These are phyloP conservation scores for Gentiana dahurica DNA, from an alignment of 257 asterid genomes.

Conservation along the genomic window DNA sequence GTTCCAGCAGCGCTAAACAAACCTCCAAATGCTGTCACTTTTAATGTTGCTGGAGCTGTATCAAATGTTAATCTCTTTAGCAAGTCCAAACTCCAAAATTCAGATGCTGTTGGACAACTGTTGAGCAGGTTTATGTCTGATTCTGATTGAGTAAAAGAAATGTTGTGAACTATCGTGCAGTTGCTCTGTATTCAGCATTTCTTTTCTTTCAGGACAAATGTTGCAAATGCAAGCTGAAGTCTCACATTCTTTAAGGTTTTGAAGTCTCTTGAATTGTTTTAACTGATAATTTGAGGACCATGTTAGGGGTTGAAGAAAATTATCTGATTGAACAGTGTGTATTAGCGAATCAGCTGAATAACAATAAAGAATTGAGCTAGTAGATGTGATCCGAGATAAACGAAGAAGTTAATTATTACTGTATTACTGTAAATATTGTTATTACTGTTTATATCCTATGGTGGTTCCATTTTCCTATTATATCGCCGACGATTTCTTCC, in stretches of 20 bases:
- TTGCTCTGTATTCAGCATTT: not conserved
- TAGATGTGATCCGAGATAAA: not conserved
- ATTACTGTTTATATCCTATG: no score
- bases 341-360: not conserved
- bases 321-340: not conserved
- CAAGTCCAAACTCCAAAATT: constrained; percentile 35
- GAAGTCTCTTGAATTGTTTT: not conserved
- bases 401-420: no score
- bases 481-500: no score
- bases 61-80: constrained; percentile 51
- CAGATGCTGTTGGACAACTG: constrained; percentile 41
- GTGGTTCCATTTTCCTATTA: no score
- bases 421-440: no score
- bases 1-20: constrained; percentile 25
- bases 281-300: not conserved
- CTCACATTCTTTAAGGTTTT: not conserved
- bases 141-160: not conserved
- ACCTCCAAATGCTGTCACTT: constrained; percentile 24
- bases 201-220: constrained; percentile 26
- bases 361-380: not conserved
- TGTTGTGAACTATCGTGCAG: not conserved
- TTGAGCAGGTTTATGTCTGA: constrained; percentile 31
- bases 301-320: not conserved
- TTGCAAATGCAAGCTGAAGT: constrained; percentile 35
- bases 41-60: constrained; percentile 30